Evolutionary conservation across 106 monocot genomes (phyloP), one percentile per base, ranked within the genome.

Genomic region (Acorus gramineus): DNA sequence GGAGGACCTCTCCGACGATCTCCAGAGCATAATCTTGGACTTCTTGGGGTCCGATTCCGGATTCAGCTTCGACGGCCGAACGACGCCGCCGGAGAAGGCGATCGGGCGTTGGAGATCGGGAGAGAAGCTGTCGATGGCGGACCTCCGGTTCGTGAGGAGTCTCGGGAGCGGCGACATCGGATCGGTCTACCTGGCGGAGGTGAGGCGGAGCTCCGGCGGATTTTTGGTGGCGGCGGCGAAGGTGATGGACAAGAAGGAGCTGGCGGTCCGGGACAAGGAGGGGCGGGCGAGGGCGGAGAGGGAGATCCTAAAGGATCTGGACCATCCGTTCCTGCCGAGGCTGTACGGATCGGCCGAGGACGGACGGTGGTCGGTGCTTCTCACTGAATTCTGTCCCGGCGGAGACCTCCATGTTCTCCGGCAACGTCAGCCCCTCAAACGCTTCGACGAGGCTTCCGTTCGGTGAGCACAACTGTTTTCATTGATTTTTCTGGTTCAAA

Each of bases 91-190:
- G 28, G 28, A 28, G 28, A 28, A 28, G 28, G 28, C 1, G 28
- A 28, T 28, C 28, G 28, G 28, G 28, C 28, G 28, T 28, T 1
- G 28, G 28, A 28, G 28, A 28, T 28, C 28, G 28, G 5, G 54
- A 4, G 58, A 66, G 1, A 8, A 63, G 10, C 60, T 93, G 47
- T 44, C 81, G 3, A 56, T 85, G 11, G 63, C 77, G 5, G 89
- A 93, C 54, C 71, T 93, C 11, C 66, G 83, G 0, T 89, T 93
- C 76, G 56, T 95, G 12, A 73, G 75, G 47, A 65, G 80, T 5
- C 80, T 93, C n/a, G 92, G 92, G 0, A 68, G 71, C 55, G 95
- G 95, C 44, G 95, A 96, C 74, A 96, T 96, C 63, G 95, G 95
- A 11, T 85, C 82, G 70, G 90, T 96, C 6, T 96, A 96, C 80